Percentiles rank a stretch among this genome's conserved stretches.
Evolutionary conservation across 2,329 filamentous ascomycete genomes (phyloP).

Genomic region (Pestalotiopsis sp.): DNA sequence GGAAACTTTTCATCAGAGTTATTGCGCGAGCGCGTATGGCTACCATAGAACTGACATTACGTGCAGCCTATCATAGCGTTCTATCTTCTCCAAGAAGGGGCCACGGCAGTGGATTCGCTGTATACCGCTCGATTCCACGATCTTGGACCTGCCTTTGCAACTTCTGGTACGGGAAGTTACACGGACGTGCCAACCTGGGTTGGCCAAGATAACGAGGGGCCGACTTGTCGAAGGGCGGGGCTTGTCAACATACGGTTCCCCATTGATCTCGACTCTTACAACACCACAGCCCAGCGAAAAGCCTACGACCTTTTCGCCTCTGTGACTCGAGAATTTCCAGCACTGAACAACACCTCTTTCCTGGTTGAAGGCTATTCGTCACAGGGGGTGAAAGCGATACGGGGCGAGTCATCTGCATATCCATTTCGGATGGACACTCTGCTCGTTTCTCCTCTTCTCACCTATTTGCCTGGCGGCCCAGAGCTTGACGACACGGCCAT

Average conservation of each 20-base stretch:
- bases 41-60: neutral
- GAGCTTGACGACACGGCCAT: constrained; percentile 7
- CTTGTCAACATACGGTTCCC: constrained; percentile 24
- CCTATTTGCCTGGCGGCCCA: constrained; percentile 34
- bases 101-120: constrained; percentile 15
- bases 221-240: constrained; percentile 20
- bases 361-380: constrained; percentile 59
- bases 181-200: constrained; percentile 19
- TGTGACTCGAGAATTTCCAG: constrained; percentile 30
- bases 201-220: constrained; percentile 4
- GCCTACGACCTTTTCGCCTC: constrained; percentile 37
- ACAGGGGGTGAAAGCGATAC: constrained; percentile 43
- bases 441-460: constrained; percentile 40
- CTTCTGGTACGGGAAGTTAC: constrained; percentile 15
- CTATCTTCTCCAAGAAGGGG: constrained; percentile 23
- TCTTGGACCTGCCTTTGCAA: constrained; percentile 15
- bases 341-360: constrained; percentile 45
- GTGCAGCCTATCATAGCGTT: constrained; percentile 15
- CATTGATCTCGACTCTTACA: constrained; percentile 31
- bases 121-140: constrained; percentile 20
- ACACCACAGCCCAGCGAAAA: neutral
- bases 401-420: constrained; percentile 42
- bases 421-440: constrained; percentile 47
- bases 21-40: no score
- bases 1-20: no score